Conservation (phyloP, 257 asterid species). For the Cinchona pubescens region DNA sequence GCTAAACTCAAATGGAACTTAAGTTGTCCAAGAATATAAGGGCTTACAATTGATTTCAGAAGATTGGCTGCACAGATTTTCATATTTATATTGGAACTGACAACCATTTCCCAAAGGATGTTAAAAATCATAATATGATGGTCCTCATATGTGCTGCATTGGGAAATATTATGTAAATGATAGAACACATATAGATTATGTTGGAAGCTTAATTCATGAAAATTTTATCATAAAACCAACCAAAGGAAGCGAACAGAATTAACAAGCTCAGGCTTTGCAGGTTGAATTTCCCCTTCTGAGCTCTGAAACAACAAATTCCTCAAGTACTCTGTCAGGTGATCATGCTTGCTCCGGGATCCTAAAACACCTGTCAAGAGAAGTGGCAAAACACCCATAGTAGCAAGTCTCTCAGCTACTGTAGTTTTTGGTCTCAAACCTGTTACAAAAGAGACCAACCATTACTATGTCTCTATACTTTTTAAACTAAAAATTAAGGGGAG, state of each 20-base stretch:
- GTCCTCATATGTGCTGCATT: constrained; percentile 80
- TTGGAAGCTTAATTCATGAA: constrained; percentile 11
- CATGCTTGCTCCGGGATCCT: constrained; percentile 74
- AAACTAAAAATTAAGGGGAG: neutral
- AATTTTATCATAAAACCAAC: constrained; percentile 37
- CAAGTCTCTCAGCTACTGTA: constrained; percentile 62
- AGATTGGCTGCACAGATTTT: constrained; percentile 81
- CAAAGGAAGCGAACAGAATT: constrained; percentile 89
- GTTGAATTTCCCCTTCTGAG: constrained; percentile 55
- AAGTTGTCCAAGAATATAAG: neutral
- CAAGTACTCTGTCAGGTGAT: constrained; percentile 60
- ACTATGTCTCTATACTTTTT: constrained; percentile 9
- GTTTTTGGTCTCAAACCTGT: constrained; percentile 81
- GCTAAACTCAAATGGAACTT: neutral
- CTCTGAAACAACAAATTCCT: constrained; percentile 64
- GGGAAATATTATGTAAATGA: constrained; percentile 7
- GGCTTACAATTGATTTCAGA: constrained; percentile 81
- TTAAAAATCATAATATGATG: constrained; percentile 72
- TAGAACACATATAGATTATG: neutral
- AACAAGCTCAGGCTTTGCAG: constrained; percentile 63
- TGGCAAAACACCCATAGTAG: constrained; percentile 79
- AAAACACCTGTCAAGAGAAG: constrained; percentile 94
- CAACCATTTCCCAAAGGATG: constrained; percentile 96
- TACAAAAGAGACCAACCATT: constrained; percentile 8
- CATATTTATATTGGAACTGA: constrained; percentile 59